These are phyloP conservation scores for Penicillium desertorum DNA, from an alignment of 495 filamentous ascomycete genomes.

Conservation along the genomic window DNA sequence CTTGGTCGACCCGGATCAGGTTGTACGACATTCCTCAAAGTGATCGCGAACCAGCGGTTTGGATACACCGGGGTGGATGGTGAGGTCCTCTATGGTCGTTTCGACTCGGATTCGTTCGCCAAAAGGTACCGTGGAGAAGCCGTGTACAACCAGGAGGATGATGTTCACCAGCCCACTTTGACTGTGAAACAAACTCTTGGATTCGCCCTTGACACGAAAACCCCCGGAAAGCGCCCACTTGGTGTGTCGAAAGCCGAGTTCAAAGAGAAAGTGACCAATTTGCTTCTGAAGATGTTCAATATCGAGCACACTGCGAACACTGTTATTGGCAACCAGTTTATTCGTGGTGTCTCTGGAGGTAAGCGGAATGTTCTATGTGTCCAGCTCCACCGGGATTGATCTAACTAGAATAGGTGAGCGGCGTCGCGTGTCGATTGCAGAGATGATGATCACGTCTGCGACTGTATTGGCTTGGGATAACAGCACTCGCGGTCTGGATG, in stretches of 20 bases:
- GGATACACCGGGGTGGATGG: conserved; percentile 77
- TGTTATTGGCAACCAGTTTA: conserved; percentile 74
- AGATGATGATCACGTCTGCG: conserved; percentile 69
- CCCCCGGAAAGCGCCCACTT: conserved; percentile 67
- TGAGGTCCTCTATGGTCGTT: conserved; percentile 77
- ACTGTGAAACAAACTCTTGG: conserved; percentile 81
- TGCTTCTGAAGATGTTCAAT: conserved; percentile 83
- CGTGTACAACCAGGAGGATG: conserved; percentile 85
- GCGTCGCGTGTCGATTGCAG: conserved; percentile 57
- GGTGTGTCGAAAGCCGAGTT: conserved; percentile 66
- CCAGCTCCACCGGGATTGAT: not conserved
- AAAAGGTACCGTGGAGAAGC: conserved; percentile 75
- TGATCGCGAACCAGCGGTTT: conserved; percentile 75
- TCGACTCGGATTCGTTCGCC: conserved; percentile 57
- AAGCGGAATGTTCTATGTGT: not conserved
- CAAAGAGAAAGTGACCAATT: conserved; percentile 66
- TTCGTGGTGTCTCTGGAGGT: conserved; percentile 76
- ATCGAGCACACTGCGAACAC: conserved; percentile 82
- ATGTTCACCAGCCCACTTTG: conserved; percentile 76
- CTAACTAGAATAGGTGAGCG: conserved; percentile 58
- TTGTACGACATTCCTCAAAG: conserved; percentile 85
- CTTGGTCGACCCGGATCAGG: conserved; percentile 83
- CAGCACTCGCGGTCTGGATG: conserved; percentile 78
- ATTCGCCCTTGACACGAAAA: conserved; percentile 81
- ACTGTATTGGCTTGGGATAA: conserved; percentile 82